Evolutionary conservation across 1,284 basidiomycete genomes (phyloP), one percentile per base, ranked within the genome.

Genomic region (Neonothopanus nambi): DNA sequence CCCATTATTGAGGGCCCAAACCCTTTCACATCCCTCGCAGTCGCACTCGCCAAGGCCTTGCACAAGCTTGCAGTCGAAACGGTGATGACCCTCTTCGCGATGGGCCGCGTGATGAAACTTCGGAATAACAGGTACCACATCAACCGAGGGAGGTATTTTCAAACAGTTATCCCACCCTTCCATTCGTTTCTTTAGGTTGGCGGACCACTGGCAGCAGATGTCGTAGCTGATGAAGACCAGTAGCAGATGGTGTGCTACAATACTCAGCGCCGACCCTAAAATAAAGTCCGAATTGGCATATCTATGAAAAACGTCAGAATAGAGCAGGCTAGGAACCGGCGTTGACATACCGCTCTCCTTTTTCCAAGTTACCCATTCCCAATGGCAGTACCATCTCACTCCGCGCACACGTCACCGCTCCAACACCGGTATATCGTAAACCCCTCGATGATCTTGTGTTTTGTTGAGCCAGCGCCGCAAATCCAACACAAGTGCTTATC

Each of bases 211-310:
- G 35, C 62, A 63, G 0, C 52, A 52, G 23, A 63, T 58, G 33
- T 62, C 62, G 26, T 61, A 63, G 9, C 55, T 56, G 2, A 56
- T 11, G 2, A 55, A 24, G 39, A 57, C 13, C 5, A 17, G 8
- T 2, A 40, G 33, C 1, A 56, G 2, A 26, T 21, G 21, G 20
- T 28, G 17, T 11, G 26, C 26, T 11, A 26, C 43, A 6, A 12
- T 20, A 5, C 30, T 45, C n/a, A 53, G 23, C 5, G 41, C 36
- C 3, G 45, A 56, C 21, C 54, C 46, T 12, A 63, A 28, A 1
- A 57, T 21, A 33, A 30, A 58, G 45, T 65, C 63, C 40, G 61
- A 61, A 24, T 61, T 64, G 7, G 33, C n/a, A 20, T 61, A 63
- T 45, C 63, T 64, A n/a, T n/a, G n/a, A n/a, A n/a, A n/a, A n/a